Evolutionary conservation across 75 land plant species (phyloP).

Genomic region (Selaginella moellendorffii): DNA sequence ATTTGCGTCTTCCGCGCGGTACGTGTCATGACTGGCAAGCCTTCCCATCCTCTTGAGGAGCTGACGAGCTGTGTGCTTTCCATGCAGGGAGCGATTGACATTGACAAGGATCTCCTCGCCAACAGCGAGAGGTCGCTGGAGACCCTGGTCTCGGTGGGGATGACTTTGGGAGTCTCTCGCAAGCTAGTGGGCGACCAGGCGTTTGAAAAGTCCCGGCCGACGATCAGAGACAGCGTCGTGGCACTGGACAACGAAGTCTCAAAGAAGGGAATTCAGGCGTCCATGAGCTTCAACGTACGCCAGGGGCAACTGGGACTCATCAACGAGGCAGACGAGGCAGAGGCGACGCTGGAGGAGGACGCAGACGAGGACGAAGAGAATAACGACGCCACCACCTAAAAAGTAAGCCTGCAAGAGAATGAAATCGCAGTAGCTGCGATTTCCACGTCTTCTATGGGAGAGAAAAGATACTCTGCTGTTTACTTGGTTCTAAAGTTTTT

Average conservation of each 20-base stretch:
- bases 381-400: too few relatives aligned
- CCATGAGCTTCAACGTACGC: slow-evolving; percentile 22
- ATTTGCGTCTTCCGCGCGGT: slow-evolving; percentile 88
- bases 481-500: too few relatives aligned
- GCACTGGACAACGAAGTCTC: slow-evolving; percentile 19
- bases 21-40: background rate
- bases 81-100: slow-evolving; percentile 53
- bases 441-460: too few relatives aligned
- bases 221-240: slow-evolving; percentile 19
- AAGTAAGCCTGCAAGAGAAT: too few relatives aligned
- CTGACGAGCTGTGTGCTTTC: background rate
- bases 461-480: too few relatives aligned
- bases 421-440: too few relatives aligned
- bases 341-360: background rate
- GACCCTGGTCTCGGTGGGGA: slow-evolving; percentile 70
- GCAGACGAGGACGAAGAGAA: too few relatives aligned
- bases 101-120: slow-evolving; percentile 66
- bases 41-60: background rate
- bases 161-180: slow-evolving; percentile 50
- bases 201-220: slow-evolving; percentile 14
- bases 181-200: slow-evolving; percentile 12
- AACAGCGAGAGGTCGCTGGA: slow-evolving; percentile 74
- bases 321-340: background rate
- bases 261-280: slow-evolving; percentile 15
- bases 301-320: slow-evolving; percentile 18